Evolutionary conservation across 2,329 filamentous ascomycete species (phyloP).

Genomic region (Tolypocladium ophioglossoides): DNA sequence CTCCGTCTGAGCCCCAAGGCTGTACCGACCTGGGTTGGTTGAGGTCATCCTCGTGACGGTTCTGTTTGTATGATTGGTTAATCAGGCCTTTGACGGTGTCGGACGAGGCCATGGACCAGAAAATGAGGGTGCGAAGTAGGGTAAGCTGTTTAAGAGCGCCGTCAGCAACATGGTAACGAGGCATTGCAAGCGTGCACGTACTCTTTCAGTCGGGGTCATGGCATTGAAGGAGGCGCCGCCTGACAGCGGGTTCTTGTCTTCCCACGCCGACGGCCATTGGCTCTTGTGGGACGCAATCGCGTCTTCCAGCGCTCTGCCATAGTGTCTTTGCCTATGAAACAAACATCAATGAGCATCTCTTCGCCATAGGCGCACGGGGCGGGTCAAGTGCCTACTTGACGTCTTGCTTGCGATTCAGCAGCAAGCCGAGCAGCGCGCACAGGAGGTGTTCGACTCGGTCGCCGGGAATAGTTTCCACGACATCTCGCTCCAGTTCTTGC

Average conservation of each 20-base stretch:
- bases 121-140: slow-evolving; percentile 68
- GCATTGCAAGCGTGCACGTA: slow-evolving; percentile 27
- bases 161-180: slow-evolving; percentile 4
- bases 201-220: slow-evolving; percentile 73
- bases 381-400: slow-evolving; percentile 59
- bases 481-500: slow-evolving; percentile 85
- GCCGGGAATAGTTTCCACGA: slow-evolving; percentile 67
- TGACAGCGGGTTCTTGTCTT: slow-evolving; percentile 69
- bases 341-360: slow-evolving; percentile 9
- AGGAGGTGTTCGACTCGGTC: slow-evolving; percentile 80
- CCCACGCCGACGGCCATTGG: slow-evolving; percentile 85
- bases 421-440: slow-evolving; percentile 76
- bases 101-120: slow-evolving; percentile 86
- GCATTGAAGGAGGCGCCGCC: slow-evolving; percentile 71
- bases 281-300: slow-evolving; percentile 73
- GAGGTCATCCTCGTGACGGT: slow-evolving; percentile 64
- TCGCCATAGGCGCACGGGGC: neutral
- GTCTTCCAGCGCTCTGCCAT: slow-evolving; percentile 87
- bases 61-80: slow-evolving; percentile 80
- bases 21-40: slow-evolving; percentile 88
- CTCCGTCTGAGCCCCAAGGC: slow-evolving; percentile 79
- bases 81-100: slow-evolving; percentile 73
- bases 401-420: slow-evolving; percentile 96
- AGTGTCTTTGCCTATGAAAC: slow-evolving; percentile 67
- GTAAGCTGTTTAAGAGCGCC: slow-evolving; percentile 48